These are phyloP conservation scores for Globisporangium okanoganense DNA, from an alignment of 352 stramenopile species.

Conservation along the genomic window DNA sequence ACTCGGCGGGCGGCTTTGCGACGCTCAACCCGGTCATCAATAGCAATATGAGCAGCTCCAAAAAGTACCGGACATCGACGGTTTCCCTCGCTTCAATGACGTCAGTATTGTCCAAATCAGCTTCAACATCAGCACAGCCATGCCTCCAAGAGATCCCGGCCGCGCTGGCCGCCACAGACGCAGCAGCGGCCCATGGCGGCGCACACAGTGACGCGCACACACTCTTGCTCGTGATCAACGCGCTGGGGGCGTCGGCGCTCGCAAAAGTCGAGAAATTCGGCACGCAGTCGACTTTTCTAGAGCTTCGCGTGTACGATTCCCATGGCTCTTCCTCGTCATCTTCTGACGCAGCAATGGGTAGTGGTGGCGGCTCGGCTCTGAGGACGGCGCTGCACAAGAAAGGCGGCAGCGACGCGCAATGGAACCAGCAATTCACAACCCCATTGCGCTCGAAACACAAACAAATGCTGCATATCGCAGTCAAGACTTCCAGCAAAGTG, in stretches of 20 bases:
- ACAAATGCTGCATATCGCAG: conserved; percentile 45
- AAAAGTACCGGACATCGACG: conserved; percentile 6
- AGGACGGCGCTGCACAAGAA: conserved; percentile 76
- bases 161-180: conserved; percentile 4
- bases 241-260: conserved; percentile 50
- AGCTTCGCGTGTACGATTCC: conserved; percentile 39
- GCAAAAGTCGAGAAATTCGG: conserved; percentile 74
- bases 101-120: background rate
- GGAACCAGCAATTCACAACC: conserved; percentile 77
- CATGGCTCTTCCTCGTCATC: background rate
- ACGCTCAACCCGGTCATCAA: conserved; percentile 66
- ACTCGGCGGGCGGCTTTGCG: conserved; percentile 51
- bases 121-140: conserved; percentile 14
- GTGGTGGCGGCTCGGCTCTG: conserved; percentile 23
- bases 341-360: conserved; percentile 4
- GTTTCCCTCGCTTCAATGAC: conserved; percentile 2
- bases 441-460: conserved; percentile 44
- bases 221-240: conserved; percentile 50
- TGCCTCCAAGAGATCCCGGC: conserved; percentile 45
- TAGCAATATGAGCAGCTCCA: background rate
- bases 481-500: conserved; percentile 65
- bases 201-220: background rate
- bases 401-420: conserved; percentile 74
- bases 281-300: conserved; percentile 66
- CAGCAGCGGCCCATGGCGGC: background rate